Base-by-base conservation (phyloP, 768 basidiomycete species). In the Zangia roseola region DNA sequence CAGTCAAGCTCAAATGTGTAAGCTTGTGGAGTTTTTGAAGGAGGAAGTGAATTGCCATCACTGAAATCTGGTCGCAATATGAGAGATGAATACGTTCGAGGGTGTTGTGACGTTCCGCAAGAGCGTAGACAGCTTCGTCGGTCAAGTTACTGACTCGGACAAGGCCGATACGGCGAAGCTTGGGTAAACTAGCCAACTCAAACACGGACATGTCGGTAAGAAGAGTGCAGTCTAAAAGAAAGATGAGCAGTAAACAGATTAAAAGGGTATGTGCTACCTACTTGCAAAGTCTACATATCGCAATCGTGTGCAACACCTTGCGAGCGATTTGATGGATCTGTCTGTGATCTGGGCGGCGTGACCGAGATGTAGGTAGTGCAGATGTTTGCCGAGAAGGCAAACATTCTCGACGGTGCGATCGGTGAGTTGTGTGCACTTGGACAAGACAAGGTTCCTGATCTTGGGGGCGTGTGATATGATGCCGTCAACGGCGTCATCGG, bases 261-360 rank as follows among this genome's bases (percentile, higher is more conserved):
- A 2, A 39, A 36, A 43, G 10, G 12, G 21, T 13, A 43, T 31
- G 39, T 21, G 42, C 12, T 8, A 80, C 90, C 62, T 51, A 94
- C 94, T 94, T 6, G 97, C 97, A 53, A 99, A 86, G 69, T 99
- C 97, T 56, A 99, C 84, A 65, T 98, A 99, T 59, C 97, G 77
- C 55, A 99, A 69, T 25, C 95, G 78, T 1, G 90, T 93, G 69
- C 97, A 99, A 30, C 82, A 78, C 36, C 91, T 77, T 10, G 93
- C 94, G 20, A 99, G 75, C 10, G 79, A 77, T 47, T 83, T 85
- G 30, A 99, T 88, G 8, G 89, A 91, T 34, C 80, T 79, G 67
- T 99, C 97, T 7, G 93, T 95, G 54, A 98, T 93, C 58, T 83
- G 85, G 56, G 74, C 74, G 7, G 91, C 89, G 72, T 99, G 95